Percentiles rank a stretch among this genome's conserved stretches.
Conservation (phyloP, 2,329 filamentous ascomycete species). For the Nannizziopsis barbatae region DNA sequence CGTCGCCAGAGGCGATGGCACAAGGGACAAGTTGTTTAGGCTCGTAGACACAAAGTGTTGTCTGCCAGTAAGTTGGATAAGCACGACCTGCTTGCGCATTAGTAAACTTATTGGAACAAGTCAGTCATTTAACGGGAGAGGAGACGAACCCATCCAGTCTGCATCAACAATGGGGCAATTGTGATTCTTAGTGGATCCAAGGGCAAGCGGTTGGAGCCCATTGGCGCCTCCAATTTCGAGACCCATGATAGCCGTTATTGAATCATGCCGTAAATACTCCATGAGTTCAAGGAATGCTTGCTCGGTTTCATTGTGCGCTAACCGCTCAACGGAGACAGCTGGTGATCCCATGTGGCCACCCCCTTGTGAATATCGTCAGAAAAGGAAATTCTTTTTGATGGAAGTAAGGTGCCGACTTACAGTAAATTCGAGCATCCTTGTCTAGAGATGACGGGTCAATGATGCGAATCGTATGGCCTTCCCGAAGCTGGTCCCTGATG, state of each 20-base stretch:
- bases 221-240: conserved; percentile 59
- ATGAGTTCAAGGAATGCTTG: conserved; percentile 41
- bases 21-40: conserved; percentile 34
- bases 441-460: conserved; percentile 35
- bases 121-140: neutral
- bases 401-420: conserved; percentile 37
- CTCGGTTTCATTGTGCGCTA: conserved; percentile 44
- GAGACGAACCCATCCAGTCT: conserved; percentile 35
- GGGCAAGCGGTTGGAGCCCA: conserved; percentile 47
- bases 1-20: conserved; percentile 38
- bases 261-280: conserved; percentile 36
- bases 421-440: conserved; percentile 36
- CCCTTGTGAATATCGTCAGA: conserved; percentile 25
- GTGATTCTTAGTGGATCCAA: conserved; percentile 45
- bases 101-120: conserved; percentile 13
- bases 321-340: conserved; percentile 50
- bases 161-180: conserved; percentile 37
- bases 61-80: conserved; percentile 39
- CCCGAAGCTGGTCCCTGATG: conserved; percentile 31
- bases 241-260: conserved; percentile 48
- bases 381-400: conserved; percentile 28
- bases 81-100: conserved; percentile 26
- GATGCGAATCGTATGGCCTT: conserved; percentile 33
- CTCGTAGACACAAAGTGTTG: conserved; percentile 35
- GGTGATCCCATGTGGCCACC: conserved; percentile 50